Evolutionary conservation across 2,329 filamentous ascomycete species (phyloP), one percentile per base, ranked within the genome.

Genomic region (Dendryphion nanum): DNA sequence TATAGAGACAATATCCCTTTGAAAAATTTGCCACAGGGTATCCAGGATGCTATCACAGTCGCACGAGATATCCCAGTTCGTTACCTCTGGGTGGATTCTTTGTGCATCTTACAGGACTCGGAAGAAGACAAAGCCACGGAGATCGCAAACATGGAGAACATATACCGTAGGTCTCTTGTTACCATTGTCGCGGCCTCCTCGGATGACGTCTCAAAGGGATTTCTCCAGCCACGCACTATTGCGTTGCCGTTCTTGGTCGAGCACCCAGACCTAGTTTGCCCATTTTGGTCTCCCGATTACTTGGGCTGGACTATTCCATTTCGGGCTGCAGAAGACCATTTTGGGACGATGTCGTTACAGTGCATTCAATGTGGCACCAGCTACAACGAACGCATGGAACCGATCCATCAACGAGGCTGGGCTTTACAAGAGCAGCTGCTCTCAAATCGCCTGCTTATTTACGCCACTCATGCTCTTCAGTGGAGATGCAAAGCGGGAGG

Each of bases 91-190:
- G 29, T 42, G n/a, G 40, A 42, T 19, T 18, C 30, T 13, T 26
- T 42, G 3, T 42, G 40, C 23, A 42, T 42, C 4, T 8, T 42
- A 4, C 40, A 42, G 21, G 40, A 42, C 17, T 38, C 30, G 8
- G 16, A 30, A 6, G 40, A 42, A 16, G 40, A 42, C 20, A 30
- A 33, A 29, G 13, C 17, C 4, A 35, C 8, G 5, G 33, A 42
- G 20, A 13, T 32, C 10, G 30, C 30, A 7, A 30, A 20, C 2
- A 42, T 42, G 40, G 35, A 23, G 4, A 3, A 24, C 7, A 31
- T 38, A 2, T 42, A 39, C 19, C 14, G 18, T 5, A 18, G 35
- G 14, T 38, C 39, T 3, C 16, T 38, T 3, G 30, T 38, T 16
- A 33, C 39, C 3, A 38, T 41, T 6, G 39, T 26, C 2, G 39